These are phyloP conservation scores for Ceratobasidium sp. DNA, from an alignment of 1,284 basidiomycete species.

Conservation along the genomic window DNA sequence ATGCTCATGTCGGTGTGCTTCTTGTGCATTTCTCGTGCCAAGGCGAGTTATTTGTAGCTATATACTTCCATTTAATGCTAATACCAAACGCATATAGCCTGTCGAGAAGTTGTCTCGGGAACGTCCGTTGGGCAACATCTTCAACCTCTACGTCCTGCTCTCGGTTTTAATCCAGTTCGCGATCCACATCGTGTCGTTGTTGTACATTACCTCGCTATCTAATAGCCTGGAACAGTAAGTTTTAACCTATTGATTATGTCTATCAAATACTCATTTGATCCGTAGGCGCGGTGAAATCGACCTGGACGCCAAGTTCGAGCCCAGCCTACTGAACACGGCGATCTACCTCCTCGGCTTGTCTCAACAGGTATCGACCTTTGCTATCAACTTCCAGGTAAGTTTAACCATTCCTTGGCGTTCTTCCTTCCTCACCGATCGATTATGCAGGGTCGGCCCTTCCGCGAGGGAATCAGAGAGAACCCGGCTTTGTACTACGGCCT, in stretches of 20 bases:
- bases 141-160: slow-evolving; percentile 92
- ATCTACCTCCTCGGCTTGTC: slow-evolving; percentile 94
- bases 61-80: neutral
- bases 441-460: slow-evolving; percentile 88
- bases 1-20: slow-evolving; percentile 98
- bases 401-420: neutral
- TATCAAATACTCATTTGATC: neutral
- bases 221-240: slow-evolving; percentile 82
- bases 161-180: slow-evolving; percentile 93
- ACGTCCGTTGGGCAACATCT: slow-evolving; percentile 92
- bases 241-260: slow-evolving; percentile 14
- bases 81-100: slow-evolving; percentile 42
- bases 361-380: slow-evolving; percentile 96
- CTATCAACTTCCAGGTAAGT: slow-evolving; percentile 91
- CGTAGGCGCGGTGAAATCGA: slow-evolving; percentile 83
- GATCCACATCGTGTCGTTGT: slow-evolving; percentile 86
- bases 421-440: neutral
- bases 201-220: slow-evolving; percentile 91
- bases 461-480: slow-evolving; percentile 95
- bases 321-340: slow-evolving; percentile 91
- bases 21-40: slow-evolving; percentile 95
- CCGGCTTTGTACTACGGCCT: slow-evolving; percentile 91
- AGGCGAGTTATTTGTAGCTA: slow-evolving; percentile 66
- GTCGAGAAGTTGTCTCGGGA: slow-evolving; percentile 88
- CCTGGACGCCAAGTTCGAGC: slow-evolving; percentile 94